Evolutionary conservation across 192 early-diverging fungal species (phyloP).

Genomic region (Haplosporangium gracile): DNA sequence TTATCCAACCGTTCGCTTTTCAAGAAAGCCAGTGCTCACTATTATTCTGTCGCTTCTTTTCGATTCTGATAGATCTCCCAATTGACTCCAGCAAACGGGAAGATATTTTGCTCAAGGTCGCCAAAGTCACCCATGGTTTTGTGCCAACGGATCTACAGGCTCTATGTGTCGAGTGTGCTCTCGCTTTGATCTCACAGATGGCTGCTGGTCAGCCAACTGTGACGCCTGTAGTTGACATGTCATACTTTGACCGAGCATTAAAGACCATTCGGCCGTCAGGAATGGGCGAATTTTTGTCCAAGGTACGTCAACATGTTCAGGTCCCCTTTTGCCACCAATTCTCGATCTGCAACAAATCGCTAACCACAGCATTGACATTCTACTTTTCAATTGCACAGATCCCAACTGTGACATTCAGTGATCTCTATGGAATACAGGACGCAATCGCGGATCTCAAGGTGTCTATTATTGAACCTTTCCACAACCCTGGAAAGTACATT

Average conservation of each 20-base stretch:
- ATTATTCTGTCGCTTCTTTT: background rate
- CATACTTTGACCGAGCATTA: conserved; percentile 61
- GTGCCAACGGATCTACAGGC: conserved; percentile 85
- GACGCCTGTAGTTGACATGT: conserved; percentile 15
- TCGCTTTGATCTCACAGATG: conserved; percentile 57
- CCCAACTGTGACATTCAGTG: conserved; percentile 71
- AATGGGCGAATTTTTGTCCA: conserved; percentile 64
- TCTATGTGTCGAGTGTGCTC: conserved; percentile 67
- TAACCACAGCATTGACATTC: background rate
- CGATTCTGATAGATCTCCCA: conserved; percentile 57
- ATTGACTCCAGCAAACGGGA: conserved; percentile 43
- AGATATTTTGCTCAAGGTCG: conserved; percentile 59
- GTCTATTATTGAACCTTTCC: conserved; percentile 69
- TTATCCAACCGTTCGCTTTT: background rate
- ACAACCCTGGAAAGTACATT: conserved; percentile 62
- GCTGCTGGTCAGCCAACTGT: conserved; percentile 19
- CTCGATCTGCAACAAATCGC: background rate
- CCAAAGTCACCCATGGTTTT: conserved; percentile 79
- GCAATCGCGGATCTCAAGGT: conserved; percentile 73
- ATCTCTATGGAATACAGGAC: conserved; percentile 85
- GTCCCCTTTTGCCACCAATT: background rate
- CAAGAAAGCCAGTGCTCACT: background rate
- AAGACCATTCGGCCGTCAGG: conserved; percentile 67
- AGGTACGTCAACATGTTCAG: conserved; percentile 27
- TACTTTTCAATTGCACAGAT: conserved; percentile 56